Conservation (phyloP, 768 basidiomycete genomes). For the Candolleomyces efflorescens region DNA sequence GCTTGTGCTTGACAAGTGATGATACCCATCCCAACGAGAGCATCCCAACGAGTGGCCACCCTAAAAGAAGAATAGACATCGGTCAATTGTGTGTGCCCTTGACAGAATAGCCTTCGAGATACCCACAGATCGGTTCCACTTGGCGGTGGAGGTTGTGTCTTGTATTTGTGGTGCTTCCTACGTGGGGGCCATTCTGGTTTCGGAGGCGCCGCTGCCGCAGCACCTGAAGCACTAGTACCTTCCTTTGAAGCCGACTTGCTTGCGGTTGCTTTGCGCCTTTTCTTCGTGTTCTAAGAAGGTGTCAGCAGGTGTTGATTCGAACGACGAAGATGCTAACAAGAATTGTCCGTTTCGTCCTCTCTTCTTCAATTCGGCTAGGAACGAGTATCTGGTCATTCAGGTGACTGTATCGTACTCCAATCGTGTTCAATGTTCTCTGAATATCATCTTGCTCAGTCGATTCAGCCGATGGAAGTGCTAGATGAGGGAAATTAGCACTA, state of each 20-base stretch:
- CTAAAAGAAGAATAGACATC: constrained; percentile 27
- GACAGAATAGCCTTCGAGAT: not conserved
- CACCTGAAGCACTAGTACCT: no score
- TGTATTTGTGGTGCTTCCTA: constrained; percentile 51
- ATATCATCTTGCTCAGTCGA: constrained; percentile 41
- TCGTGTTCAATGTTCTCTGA: constrained; percentile 50
- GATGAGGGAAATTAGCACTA: not conserved
- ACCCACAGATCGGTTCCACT: not conserved
- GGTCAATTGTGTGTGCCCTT: not conserved
- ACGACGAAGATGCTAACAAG: constrained; percentile 30
- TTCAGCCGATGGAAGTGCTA: constrained; percentile 17
- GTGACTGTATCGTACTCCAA: constrained; percentile 71
- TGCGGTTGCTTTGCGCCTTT: constrained; percentile 17
- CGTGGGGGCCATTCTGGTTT: constrained; percentile 61
- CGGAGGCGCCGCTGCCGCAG: constrained; percentile 12
- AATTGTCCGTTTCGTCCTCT: constrained; percentile 50
- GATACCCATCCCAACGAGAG: constrained; percentile 59
- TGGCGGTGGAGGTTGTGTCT: constrained; percentile 36
- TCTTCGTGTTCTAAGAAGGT: constrained; percentile 20
- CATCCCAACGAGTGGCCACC: constrained; percentile 49
- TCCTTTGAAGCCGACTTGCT: no score
- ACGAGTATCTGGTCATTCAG: constrained; percentile 67
- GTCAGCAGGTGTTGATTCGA: not conserved
- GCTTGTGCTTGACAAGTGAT: constrained; percentile 50
- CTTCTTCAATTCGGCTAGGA: constrained; percentile 65